Base-by-base conservation (phyloP, 2,329 filamentous ascomycete species). In the Penicillium sp. region DNA sequence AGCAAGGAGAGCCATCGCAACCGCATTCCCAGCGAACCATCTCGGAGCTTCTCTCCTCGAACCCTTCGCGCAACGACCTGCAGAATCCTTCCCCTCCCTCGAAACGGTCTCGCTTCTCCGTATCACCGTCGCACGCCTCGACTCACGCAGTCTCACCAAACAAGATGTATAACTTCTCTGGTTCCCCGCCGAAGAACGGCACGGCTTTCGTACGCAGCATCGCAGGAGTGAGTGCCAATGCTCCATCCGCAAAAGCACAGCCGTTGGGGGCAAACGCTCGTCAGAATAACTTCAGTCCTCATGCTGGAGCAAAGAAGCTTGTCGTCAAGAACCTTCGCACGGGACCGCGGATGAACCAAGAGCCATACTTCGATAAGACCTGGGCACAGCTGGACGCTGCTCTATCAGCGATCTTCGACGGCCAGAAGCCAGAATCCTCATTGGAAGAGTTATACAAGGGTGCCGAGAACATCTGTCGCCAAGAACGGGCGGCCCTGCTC, bases 281-380 rank as follows among this genome's bases (percentile, higher is more conserved):
- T 20, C 73, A 75, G 50, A 75, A 74, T 55, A 79, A 80, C 53
- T 91, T 93, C 71, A 90, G 89, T 67, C 88, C 91, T 12, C 87
- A 91, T 69, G 82, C 84, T 11, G 92, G 92, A 35, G 88, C 91
- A 20, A 93, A 90, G 81, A 93, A 90, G 76, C 84, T 99, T 48
- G 86, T 94, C n/a, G 91, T 99, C 69, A 96, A 96, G 84, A 98
- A 97, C 73, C 84, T 97, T 64, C 87, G 89, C 60, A 83, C 85
- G 1, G 83, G 83, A 17, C 78, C 84, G n/a, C 83, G 84, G 59
- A 81, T 85, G 56, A 86, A 92, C 67, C 85, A 90, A 20, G 87
- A 90, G 63, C 83, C 86, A 63, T 98, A 96, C 79, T 91, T 96
- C 68, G 82, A 88, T 42, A 87, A 88, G 69, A 89, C 88, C 3